Percentiles rank a stretch among this genome's conserved stretches.
These are phyloP conservation scores for Cystofilobasidium ferigula DNA, from an alignment of 768 basidiomycete genomes.

Conservation along the genomic window DNA sequence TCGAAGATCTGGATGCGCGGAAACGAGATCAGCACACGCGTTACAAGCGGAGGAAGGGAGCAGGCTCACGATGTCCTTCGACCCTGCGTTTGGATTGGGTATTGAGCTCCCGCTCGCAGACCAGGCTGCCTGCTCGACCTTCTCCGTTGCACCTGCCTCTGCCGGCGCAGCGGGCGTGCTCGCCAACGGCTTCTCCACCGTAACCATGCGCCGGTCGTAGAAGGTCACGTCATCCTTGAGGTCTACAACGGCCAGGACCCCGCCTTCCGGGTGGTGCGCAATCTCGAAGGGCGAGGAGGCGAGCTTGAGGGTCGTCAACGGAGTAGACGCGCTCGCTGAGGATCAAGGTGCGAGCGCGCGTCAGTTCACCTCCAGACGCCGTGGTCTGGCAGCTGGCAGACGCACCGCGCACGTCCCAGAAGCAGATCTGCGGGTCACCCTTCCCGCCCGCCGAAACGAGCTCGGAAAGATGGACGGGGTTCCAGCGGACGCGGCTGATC, in stretches of 20 bases:
- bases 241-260: conserved; percentile 13
- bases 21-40: background rate
- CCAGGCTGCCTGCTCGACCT: conserved; percentile 3
- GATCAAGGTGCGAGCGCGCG: background rate
- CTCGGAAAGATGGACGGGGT: conserved; percentile 8
- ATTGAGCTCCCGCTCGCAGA: background rate
- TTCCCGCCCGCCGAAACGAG: conserved; percentile 14
- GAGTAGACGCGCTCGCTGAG: background rate
- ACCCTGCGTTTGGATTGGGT: background rate
- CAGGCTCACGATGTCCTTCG: background rate
- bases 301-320: conserved; percentile 5
- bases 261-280: conserved; percentile 13
- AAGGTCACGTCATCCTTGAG: conserved; percentile 20
- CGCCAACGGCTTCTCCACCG: background rate
- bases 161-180: background rate
- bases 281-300: conserved; percentile 4
- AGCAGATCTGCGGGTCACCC: conserved; percentile 9
- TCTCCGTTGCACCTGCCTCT: background rate
- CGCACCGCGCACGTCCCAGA: conserved; percentile 14
- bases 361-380: no score
- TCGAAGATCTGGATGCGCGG: conserved; percentile 1
- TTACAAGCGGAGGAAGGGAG: background rate
- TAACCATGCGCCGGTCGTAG: conserved; percentile 20
- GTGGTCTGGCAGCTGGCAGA: background rate
- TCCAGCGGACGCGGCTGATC: conserved; percentile 14